Conservation (phyloP, 164 flowering plant genomes). For the Berberis thunbergii region DNA sequence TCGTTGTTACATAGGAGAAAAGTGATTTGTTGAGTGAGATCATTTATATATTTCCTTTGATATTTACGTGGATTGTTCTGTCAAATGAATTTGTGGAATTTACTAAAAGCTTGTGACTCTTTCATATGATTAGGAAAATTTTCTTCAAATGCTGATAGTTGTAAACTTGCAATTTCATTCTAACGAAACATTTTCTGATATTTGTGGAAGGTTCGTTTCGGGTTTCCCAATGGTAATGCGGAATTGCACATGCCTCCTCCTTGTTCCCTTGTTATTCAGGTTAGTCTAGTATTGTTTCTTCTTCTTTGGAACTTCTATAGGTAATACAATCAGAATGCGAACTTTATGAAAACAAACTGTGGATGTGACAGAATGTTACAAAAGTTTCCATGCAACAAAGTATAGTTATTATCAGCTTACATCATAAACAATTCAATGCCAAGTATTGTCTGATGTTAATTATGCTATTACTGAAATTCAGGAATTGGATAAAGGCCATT, state of each 20-base stretch:
- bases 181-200: constrained; percentile 18
- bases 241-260: constrained; percentile 81
- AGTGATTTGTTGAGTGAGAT: too few relatives aligned
- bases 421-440: neutral
- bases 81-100: too few relatives aligned
- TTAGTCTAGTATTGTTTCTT: constrained; percentile 14
- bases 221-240: constrained; percentile 50
- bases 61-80: too few relatives aligned
- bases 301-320: neutral
- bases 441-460: neutral
- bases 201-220: constrained; percentile 62
- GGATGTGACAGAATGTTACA: too few relatives aligned
- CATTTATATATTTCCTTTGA: too few relatives aligned
- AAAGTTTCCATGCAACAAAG: too few relatives aligned
- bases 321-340: neutral
- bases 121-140: too few relatives aligned
- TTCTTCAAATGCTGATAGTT: too few relatives aligned
- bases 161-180: neutral
- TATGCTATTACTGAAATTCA: constrained; percentile 10
- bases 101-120: too few relatives aligned
- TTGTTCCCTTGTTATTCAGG: constrained; percentile 88
- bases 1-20: too few relatives aligned
- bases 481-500: constrained; percentile 75
- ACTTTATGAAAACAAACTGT: too few relatives aligned
- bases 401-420: too few relatives aligned